Base-by-base conservation (phyloP, 176 grass and related monocot genomes). In the Carex pumila region DNA sequence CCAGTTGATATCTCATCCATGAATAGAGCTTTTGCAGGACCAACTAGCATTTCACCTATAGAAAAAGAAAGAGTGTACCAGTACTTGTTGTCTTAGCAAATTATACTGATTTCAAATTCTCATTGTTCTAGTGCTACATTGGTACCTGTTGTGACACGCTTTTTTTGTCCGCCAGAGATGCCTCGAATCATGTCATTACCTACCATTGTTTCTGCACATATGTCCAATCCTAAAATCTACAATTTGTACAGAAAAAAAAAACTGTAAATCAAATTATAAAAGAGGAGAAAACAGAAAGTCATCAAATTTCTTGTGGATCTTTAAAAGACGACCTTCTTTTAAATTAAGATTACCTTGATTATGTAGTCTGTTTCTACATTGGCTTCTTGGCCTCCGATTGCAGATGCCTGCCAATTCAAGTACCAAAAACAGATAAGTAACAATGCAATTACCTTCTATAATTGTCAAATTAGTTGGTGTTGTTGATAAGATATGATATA, bases 1-100 rank as follows among this genome's bases (percentile, higher is more conserved):
- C 95, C 95, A 72, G 95, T 98, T 0, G 95, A 98, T 71, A 98
- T 98, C 89, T 98, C 92, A 22, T 98, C 95, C 95, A 98, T 98
- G 85, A 98, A 98, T 50, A 98, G 86, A 12, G 89, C 95, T 77
- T 74, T 90, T 57, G 91, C 87, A 3, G 92, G 91, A 63, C 95
- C 95, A 29, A 98, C 95, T 71, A 98, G 85, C 92, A 98, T 98
- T 83, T 98, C 95, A 86, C 89, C 95, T 97, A 68, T 69, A 17
- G 45, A 70, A 14, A 43, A 36, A 18, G 81, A 70, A 56, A 45
- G 30, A 47, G 47, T 61, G 17, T 64, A 6, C 39, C 12, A 1
- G 55, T 21, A 41, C 63, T 63, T 41, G 15, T 5, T 43, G 17
- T 4, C 56, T 43, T 2, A 22, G 6, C 30, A 19, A 65, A 65